Percentiles rank a stretch among this genome's conserved stretches.
These are phyloP conservation scores for Dictyostelium firmibasis DNA, from an alignment of 78 protist species.

Conservation along the genomic window DNA sequence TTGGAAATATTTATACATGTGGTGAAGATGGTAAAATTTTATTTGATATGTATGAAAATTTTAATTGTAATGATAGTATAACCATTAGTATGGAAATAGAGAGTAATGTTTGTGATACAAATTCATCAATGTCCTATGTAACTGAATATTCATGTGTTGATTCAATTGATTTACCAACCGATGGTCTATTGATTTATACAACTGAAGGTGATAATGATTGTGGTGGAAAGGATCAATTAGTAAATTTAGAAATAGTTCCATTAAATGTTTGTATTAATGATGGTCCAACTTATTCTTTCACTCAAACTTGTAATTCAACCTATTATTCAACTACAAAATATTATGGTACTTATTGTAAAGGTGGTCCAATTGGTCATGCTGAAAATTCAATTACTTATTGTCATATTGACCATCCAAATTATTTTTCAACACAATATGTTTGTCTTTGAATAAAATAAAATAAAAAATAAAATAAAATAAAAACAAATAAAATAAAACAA, in stretches of 20 bases:
- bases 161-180: neutral
- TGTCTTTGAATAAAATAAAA: neutral
- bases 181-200: neutral
- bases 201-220: neutral
- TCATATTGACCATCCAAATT: neutral
- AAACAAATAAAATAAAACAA: too few species aligned
- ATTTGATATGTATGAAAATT: neutral
- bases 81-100: neutral
- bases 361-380: neutral
- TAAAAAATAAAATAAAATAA: too few species aligned
- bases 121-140: neutral
- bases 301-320: neutral
- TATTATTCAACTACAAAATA: neutral
- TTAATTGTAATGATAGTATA: neutral
- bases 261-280: neutral
- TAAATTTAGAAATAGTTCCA: neutral
- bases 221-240: neutral
- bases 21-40: neutral
- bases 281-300: neutral
- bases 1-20: neutral
- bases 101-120: neutral
- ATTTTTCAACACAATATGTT: neutral
- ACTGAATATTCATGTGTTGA: neutral
- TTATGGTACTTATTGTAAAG: neutral
- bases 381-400: neutral